Conservation (phyloP, 768 basidiomycete species). For the Termitomyces bulborhizus region DNA sequence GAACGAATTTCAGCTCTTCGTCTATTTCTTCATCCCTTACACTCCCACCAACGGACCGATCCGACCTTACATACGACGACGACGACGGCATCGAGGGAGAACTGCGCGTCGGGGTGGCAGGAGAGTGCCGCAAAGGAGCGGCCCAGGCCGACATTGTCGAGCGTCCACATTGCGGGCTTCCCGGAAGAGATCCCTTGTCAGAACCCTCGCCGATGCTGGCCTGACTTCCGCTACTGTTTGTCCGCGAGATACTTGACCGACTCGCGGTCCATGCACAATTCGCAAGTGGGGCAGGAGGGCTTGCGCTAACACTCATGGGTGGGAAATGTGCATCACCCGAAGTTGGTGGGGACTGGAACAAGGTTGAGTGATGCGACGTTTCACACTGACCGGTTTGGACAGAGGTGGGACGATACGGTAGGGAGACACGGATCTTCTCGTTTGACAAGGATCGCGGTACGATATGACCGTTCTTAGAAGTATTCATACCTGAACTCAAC, state of each 20-base stretch:
- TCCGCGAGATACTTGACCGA: constrained; percentile 14
- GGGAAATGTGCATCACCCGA: constrained; percentile 16
- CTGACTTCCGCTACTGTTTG: constrained; percentile 3
- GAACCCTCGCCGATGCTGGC: neutral
- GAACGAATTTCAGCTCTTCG: constrained; percentile 56
- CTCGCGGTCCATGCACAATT: constrained; percentile 3
- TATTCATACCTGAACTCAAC: constrained; percentile 16
- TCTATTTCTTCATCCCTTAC: constrained; percentile 39
- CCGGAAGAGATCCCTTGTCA: neutral
- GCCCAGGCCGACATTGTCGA: constrained; percentile 21
- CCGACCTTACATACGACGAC: constrained; percentile 8
- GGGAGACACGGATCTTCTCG: constrained; percentile 52
- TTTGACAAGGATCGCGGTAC: constrained; percentile 31
- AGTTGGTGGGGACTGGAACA: constrained; percentile 23
- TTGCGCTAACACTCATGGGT: constrained; percentile 23
- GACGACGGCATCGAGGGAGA: neutral
- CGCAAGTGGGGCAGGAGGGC: constrained; percentile 10
- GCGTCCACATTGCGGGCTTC: constrained; percentile 11
- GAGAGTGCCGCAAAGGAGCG: constrained; percentile 22
- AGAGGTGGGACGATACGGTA: constrained; percentile 42
- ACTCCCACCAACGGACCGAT: constrained; percentile 8
- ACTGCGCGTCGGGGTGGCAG: constrained; percentile 3
- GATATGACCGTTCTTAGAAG: constrained; percentile 15
- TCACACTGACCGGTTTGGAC: constrained; percentile 39
- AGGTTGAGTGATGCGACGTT: constrained; percentile 17